Conservation (phyloP, 2,329 filamentous ascomycete species). For the Beauveria sp. region DNA sequence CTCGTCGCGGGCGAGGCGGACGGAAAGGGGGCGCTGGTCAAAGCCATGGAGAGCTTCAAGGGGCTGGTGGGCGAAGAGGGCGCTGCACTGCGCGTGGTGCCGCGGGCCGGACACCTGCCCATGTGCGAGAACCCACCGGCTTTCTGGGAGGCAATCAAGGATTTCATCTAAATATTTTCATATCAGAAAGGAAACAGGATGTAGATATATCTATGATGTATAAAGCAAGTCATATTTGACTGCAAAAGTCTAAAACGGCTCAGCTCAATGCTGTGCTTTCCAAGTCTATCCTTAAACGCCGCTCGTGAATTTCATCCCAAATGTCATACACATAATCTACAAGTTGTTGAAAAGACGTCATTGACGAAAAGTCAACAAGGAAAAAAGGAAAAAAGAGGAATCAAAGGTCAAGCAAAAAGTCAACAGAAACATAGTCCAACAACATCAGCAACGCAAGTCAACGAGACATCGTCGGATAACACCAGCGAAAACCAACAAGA, state of each 20-base stretch:
- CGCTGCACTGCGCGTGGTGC: conserved; percentile 56
- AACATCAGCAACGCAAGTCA: too few species aligned
- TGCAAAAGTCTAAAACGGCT: not conserved
- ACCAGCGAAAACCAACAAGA: too few species aligned
- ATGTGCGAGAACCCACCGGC: conserved; percentile 69
- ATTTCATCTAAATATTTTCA: conserved; percentile 41
- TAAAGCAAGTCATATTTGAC: not conserved
- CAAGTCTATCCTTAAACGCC: not conserved
- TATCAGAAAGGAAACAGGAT: not conserved
- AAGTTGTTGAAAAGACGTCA: not conserved
- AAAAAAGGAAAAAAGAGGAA: not conserved
- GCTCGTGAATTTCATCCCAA: not conserved
- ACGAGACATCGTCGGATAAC: too few species aligned
- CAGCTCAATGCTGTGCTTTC: not conserved
- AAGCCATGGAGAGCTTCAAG: conserved; percentile 72
- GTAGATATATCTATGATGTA: not conserved
- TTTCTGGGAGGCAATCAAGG: conserved; percentile 57
- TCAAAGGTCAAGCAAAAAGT: not conserved
- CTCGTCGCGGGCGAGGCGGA: conserved; percentile 69
- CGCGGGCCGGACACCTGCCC: conserved; percentile 69
- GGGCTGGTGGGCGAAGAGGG: conserved; percentile 45
- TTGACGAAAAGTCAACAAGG: not conserved
- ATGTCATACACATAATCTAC: not conserved
- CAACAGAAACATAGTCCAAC: too few species aligned
- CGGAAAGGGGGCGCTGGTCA: conserved; percentile 61